Conservation (phyloP, 2,329 filamentous ascomycete species). For the Claviceps spartinae region DNA sequence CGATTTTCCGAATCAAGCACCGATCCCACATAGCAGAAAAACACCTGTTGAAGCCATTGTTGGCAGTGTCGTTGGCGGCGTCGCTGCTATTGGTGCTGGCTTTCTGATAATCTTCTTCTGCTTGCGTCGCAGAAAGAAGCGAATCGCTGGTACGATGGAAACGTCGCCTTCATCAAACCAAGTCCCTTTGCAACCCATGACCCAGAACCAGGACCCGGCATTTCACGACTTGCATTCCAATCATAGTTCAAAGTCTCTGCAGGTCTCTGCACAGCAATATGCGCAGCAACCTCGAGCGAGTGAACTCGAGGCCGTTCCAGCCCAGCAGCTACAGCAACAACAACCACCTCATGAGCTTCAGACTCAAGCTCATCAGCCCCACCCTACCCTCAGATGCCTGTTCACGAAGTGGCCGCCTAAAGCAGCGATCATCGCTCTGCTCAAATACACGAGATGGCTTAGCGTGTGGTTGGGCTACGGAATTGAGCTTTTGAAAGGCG, state of each 20-base stretch:
- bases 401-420: constrained; percentile 18
- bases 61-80: constrained; percentile 24
- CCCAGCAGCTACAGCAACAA: not conserved
- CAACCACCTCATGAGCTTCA: not conserved
- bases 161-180: not conserved
- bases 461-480: too few species aligned
- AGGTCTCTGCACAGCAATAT: constrained; percentile 11
- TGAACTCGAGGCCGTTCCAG: constrained; percentile 10
- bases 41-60: constrained; percentile 23
- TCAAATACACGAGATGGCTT: too few species aligned
- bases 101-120: constrained; percentile 18
- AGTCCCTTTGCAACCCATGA: constrained; percentile 1
- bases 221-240: constrained; percentile 17
- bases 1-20: not conserved
- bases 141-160: constrained; percentile 3
- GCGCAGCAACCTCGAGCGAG: constrained; percentile 11
- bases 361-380: not conserved
- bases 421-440: too few species aligned
- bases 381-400: not conserved
- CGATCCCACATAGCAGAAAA: constrained; percentile 1
- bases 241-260: not conserved
- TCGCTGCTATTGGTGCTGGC: constrained; percentile 20
- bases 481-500: too few species aligned
- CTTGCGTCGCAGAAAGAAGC: constrained; percentile 17
- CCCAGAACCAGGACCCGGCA: constrained; percentile 3